Conservation (phyloP, 202 grass and related monocot genomes). For the Schoenoplectus tabernaemontani region DNA sequence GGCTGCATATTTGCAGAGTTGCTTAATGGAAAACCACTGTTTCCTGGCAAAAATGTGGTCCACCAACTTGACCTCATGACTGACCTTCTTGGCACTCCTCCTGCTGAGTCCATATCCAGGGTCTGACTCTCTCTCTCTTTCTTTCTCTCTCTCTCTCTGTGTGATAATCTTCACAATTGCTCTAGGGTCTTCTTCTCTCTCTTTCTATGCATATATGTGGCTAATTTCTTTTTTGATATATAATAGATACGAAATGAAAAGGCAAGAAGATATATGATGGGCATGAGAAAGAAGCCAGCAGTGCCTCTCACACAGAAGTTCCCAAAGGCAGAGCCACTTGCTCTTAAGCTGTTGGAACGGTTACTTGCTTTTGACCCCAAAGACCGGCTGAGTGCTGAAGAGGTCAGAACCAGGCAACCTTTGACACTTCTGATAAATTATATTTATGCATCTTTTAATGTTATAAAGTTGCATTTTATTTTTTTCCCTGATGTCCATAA, state of each 20-base stretch:
- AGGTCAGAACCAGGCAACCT: constrained; percentile 36
- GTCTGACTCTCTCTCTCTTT: constrained; percentile 26
- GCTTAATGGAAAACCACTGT: constrained; percentile 58
- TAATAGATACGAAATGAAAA: constrained; percentile 92
- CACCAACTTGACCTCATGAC: constrained; percentile 88
- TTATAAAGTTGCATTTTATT: background rate
- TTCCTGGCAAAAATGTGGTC: constrained; percentile 78
- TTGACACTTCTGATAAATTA: background rate
- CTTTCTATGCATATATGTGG: background rate
- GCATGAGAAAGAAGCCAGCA: constrained; percentile 59
- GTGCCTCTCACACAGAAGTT: constrained; percentile 79
- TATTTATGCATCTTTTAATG: constrained; percentile 1
- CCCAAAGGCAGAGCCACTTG: constrained; percentile 63
- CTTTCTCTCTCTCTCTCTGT: background rate
- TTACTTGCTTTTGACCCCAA: constrained; percentile 85
- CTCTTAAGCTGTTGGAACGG: constrained; percentile 63
- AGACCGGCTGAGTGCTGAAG: constrained; percentile 67
- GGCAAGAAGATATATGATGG: constrained; percentile 61
- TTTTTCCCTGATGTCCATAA: background rate
- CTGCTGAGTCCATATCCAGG: constrained; percentile 49
- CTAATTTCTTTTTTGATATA: constrained; percentile 4
- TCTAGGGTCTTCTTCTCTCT: background rate
- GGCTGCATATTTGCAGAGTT: constrained; percentile 88
- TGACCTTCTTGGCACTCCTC: constrained; percentile 67
- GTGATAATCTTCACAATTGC: background rate